phyloP scores from a whole-genome alignment of 306 rosid species.

The Amphicarpaea edgeworthii region DNA sequence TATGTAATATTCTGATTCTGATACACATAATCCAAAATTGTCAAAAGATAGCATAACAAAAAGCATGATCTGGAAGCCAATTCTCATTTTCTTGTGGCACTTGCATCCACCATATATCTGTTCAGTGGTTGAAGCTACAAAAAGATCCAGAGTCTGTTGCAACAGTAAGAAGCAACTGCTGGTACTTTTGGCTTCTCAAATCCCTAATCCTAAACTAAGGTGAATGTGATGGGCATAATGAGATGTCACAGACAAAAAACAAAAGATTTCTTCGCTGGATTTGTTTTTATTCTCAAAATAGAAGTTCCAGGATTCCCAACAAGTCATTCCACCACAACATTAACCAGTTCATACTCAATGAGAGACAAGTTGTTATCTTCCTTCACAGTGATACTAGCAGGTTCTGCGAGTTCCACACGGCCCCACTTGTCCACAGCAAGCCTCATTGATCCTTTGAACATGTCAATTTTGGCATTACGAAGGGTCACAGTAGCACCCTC shows the following conservation, averaged over 20 bases:
- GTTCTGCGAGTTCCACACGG: constrained; percentile 68
- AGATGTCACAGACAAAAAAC: constrained; percentile 48
- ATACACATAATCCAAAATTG: constrained; percentile 46
- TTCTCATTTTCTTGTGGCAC: constrained; percentile 47
- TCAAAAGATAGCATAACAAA: constrained; percentile 57
- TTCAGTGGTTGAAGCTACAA: constrained; percentile 54
- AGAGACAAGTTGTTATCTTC: constrained; percentile 76
- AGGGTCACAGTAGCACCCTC: constrained; percentile 64
- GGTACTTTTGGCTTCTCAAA: constrained; percentile 61
- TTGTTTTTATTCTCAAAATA: constrained; percentile 63
- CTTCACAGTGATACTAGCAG: constrained; percentile 67
- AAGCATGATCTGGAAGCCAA: constrained; percentile 60
- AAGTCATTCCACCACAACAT: constrained; percentile 70
- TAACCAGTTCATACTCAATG: constrained; percentile 74
- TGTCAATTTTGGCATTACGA: constrained; percentile 78
- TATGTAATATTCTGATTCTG: constrained; percentile 47
- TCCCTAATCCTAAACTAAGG: constrained; percentile 60
- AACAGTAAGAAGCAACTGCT: constrained; percentile 50
- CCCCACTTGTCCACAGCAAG: constrained; percentile 87
- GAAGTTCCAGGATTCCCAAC: constrained; percentile 43
- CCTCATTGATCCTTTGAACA: constrained; percentile 81
- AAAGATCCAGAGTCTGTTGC: constrained; percentile 55
- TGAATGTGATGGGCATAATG: constrained; percentile 45
- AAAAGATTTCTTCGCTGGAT: constrained; percentile 56
- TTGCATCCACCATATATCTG: constrained; percentile 53